Evolutionary conservation across 805 yeast species (phyloP).

Genomic region (Huiozyma naganishii): DNA sequence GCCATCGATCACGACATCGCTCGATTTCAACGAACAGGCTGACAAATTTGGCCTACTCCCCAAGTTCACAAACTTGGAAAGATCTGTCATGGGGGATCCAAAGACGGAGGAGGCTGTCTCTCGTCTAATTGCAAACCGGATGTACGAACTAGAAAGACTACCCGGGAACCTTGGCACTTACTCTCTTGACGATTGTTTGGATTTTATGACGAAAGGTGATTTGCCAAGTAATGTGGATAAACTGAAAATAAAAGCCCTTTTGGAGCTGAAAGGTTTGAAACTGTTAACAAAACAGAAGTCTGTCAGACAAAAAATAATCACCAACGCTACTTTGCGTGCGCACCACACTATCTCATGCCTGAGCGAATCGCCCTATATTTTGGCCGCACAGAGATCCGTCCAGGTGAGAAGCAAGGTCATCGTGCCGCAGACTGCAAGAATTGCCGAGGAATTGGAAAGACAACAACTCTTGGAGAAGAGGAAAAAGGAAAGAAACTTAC

Average conservation of each 20-base stretch:
- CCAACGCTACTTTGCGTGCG: conserved; percentile 42
- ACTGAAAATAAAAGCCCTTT: conserved; percentile 51
- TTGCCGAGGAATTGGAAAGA: conserved; percentile 67
- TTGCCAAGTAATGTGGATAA: conserved; percentile 39
- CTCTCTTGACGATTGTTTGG: conserved; percentile 32
- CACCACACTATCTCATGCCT: conserved; percentile 44
- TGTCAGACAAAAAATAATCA: conserved; percentile 49
- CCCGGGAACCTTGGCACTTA: conserved; percentile 65
- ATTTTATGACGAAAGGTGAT: conserved; percentile 35
- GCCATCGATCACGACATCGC: conserved; percentile 18
- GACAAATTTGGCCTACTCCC: conserved; percentile 23
- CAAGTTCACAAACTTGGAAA: conserved; percentile 15
- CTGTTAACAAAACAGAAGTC: conserved; percentile 61
- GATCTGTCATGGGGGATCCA: conserved; percentile 36
- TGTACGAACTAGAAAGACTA: conserved; percentile 48
- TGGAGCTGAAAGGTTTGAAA: conserved; percentile 61
- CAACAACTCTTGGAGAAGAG: conserved; percentile 54
- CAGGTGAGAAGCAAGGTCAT: conserved; percentile 59
- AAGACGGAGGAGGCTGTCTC: conserved; percentile 44
- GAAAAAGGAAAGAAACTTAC: conserved; percentile 40
- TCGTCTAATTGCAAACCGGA: conserved; percentile 44
- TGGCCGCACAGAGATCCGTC: conserved; percentile 59
- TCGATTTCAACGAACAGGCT: conserved; percentile 25
- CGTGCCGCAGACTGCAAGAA: conserved; percentile 61
- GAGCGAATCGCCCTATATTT: conserved; percentile 42